Base-by-base conservation (phyloP, 441 rosid genomes). In the Gossypium davidsonii region DNA sequence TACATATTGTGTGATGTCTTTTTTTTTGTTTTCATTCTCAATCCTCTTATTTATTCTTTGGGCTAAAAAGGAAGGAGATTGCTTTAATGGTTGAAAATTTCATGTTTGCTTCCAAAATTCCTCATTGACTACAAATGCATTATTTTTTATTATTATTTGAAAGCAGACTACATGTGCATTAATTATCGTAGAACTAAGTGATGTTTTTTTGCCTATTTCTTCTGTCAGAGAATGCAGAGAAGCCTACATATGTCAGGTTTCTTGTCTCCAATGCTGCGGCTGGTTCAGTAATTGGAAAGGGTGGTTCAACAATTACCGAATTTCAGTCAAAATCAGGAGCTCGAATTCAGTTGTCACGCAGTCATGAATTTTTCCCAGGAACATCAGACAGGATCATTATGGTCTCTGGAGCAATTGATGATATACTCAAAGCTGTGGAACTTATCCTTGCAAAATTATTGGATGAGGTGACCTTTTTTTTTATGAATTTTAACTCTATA, bases 251-350 rank as follows among this genome's bases (percentile, higher is more conserved):
- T 74, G 60, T 89, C 55, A 85, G 91, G 84, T 93, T 95, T 82
- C 97, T 95, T 67, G 97, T 95, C 49, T 95, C 99, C 74, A 95
- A 95, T 86, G 90, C 98, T 20, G 94, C 93, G 10, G 99, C 99
- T 76, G 99, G 99, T 77, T 93, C 99, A n/a, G 93, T 95, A 68
- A 95, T 95, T 79, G 98, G 99, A 80, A 95, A 91, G 85, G 96
- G 97, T 73, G 99, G 98, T 68, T 91, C 97, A 18, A 96, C 97
- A 70, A 96, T 91, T 76, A 89, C 92, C 64, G 98, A 93, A 31
- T 93, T 91, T 77, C 98, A 91, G 87, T 84, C 91, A 6, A 91
- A 89, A 77, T 96, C 99, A 0, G 93, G 97, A 58, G 96, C 99
- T 9, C 84, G 97, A 78, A 93, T 96, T 82, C 97, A 96, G 85